Evolutionary conservation across 768 basidiomycete genomes (phyloP).

Genomic region (Leccinum boreale): DNA sequence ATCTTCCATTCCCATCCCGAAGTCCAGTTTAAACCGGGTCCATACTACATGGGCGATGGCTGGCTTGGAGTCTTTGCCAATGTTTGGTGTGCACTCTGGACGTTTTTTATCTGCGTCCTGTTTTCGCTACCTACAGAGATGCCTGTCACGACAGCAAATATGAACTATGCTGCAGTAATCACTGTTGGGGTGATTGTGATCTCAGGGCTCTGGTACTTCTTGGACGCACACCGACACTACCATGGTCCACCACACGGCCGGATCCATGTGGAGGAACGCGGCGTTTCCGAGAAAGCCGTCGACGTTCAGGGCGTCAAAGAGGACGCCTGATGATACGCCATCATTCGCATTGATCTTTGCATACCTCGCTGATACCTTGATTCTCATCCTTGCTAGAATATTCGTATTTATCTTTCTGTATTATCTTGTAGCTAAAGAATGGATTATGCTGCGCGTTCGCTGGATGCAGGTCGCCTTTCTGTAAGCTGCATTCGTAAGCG

Average conservation of each 20-base stretch:
- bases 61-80: conserved; percentile 44
- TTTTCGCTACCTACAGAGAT: conserved; percentile 49
- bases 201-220: conserved; percentile 49
- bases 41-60: conserved; percentile 58
- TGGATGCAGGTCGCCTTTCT: background rate
- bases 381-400: background rate
- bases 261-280: background rate
- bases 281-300: background rate
- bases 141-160: conserved; percentile 46
- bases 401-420: background rate
- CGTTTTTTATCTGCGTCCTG: conserved; percentile 43
- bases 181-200: conserved; percentile 18
- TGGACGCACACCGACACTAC: conserved; percentile 53
- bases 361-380: background rate
- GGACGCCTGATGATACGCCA: background rate
- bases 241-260: conserved; percentile 40
- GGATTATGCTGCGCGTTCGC: background rate
- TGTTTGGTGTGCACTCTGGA: conserved; percentile 44
- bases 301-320: background rate
- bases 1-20: conserved; percentile 53
- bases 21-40: conserved; percentile 56
- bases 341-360: background rate
- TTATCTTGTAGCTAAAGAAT: background rate
- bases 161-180: conserved; percentile 50
- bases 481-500: background rate